Conservation (phyloP, 1,284 basidiomycete genomes). For the Apiotrichum gamsii region DNA sequence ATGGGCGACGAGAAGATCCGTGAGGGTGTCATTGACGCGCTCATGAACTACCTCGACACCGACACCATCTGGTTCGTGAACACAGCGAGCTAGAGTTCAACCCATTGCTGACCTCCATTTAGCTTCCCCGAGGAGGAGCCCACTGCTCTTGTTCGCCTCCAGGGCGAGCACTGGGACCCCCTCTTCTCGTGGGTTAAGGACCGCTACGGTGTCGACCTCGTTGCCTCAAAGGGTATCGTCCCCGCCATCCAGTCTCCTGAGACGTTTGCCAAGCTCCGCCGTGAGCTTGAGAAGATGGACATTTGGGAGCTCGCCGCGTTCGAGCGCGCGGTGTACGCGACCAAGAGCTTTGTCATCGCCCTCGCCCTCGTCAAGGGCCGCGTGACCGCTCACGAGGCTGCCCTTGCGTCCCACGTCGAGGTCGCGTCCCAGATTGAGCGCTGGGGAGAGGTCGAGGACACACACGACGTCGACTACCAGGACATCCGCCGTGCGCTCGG, state of each 20-base stretch:
- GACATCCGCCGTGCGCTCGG: constrained; percentile 84
- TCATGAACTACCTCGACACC: constrained; percentile 85
- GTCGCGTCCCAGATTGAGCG: constrained; percentile 89
- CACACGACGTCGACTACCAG: constrained; percentile 90
- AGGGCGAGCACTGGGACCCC: constrained; percentile 85
- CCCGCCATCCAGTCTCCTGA: constrained; percentile 62
- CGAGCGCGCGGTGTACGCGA: constrained; percentile 81
- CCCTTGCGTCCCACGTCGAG: constrained; percentile 78
- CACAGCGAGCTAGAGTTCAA: not conserved
- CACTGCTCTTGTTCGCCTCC: constrained; percentile 66
- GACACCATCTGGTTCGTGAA: constrained; percentile 80
- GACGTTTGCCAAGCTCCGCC: constrained; percentile 58
- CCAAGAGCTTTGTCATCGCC: constrained; percentile 86
- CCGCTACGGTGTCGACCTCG: constrained; percentile 62
- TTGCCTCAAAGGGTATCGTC: constrained; percentile 62
- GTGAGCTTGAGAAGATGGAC: constrained; percentile 60
- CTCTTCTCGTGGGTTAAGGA: constrained; percentile 70
- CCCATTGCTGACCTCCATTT: constrained; percentile 2
- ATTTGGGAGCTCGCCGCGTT: constrained; percentile 85
- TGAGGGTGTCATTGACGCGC: constrained; percentile 60
- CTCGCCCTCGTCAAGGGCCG: constrained; percentile 73
- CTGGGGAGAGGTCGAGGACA: constrained; percentile 99
- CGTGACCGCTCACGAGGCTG: constrained; percentile 75
- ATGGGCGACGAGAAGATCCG: constrained; percentile 58
- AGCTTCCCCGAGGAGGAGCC: constrained; percentile 82